Evolutionary conservation across 805 yeast genomes (phyloP).

Genomic region (Citeromyces nyonsensis): DNA sequence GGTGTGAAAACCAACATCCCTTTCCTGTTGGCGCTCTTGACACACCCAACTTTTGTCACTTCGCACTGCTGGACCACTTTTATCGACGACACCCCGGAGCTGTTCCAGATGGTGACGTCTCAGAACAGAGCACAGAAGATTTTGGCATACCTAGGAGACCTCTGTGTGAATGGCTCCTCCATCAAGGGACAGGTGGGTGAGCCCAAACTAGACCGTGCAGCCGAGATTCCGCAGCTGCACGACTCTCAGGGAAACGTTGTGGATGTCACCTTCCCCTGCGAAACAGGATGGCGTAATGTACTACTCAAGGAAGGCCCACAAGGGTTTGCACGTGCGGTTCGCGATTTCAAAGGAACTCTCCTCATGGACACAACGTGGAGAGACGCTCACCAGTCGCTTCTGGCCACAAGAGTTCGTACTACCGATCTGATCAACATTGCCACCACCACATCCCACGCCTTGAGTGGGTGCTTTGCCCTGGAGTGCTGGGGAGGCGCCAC

Average conservation of each 20-base stretch:
- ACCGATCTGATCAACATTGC: constrained; percentile 86
- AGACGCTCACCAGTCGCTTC: constrained; percentile 96
- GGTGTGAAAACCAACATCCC: constrained; percentile 99
- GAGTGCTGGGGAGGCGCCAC: constrained; percentile 99
- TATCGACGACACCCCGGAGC: constrained; percentile 92
- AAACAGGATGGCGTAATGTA: constrained; percentile 87
- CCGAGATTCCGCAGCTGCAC: constrained; percentile 59
- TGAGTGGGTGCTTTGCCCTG: constrained; percentile 81
- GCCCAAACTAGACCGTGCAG: constrained; percentile 70
- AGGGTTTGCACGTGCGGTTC: constrained; percentile 77
- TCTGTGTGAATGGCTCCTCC: constrained; percentile 91
- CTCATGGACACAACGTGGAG: constrained; percentile 99
- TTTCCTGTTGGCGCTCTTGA: constrained; percentile 78
- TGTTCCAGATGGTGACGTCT: constrained; percentile 88
- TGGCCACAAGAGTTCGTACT: constrained; percentile 96
- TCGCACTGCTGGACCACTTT: constrained; percentile 97
- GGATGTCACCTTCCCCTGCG: constrained; percentile 41
- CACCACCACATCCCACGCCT: constrained; percentile 82
- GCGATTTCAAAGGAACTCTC: constrained; percentile 73
- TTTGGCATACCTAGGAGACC: constrained; percentile 79
- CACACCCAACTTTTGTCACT: constrained; percentile 72
- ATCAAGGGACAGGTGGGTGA: constrained; percentile 90
- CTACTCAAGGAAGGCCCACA: constrained; percentile 78
- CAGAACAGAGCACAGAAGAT: constrained; percentile 95
- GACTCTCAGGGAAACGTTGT: constrained; percentile 45